Base-by-base conservation (phyloP, 495 filamentous ascomycete species). In the Margaritispora aquatica region DNA sequence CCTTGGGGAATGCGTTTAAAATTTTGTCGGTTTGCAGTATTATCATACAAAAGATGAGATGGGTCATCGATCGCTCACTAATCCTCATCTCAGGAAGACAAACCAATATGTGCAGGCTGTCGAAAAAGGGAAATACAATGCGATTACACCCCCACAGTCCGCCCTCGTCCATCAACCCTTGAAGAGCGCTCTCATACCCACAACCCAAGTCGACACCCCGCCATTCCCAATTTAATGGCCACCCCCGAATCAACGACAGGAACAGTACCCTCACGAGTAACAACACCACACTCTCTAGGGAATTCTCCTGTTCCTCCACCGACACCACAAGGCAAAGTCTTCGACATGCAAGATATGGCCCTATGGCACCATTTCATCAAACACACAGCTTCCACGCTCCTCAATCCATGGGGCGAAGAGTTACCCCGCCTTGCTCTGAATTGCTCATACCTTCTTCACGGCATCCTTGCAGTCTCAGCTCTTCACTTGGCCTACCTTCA, bases 401-500 rank as follows among this genome's bases (percentile, higher is more conserved):
- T 47, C 1, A 31, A 27, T 49, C 41, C 56, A 10, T 50, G 41
- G 55, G 26, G 52, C 38, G 24, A 58, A 24, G 51, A 59, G 2
- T 20, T 63, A 27, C 44, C 44, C 2, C 15, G 8, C 2, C 38
- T 34, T 26, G 51, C 61, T 8, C 23, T 59, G 17, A 34, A 24
- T 8, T 59, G 56, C 31, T 50, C 58, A 19, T 63, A 59, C 22
- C 63, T 79, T 2, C 70, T 79, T 68, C 69, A 72, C 49, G 73
- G 74, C 21, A 69, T 79, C 15, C 54, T 77, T 22, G 71, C 75
- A 0, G 50, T 73, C 20, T 69, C 71, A 0, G 69, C 75, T 1
- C 58, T 77, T 24, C 76, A 79, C 53, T 71, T 75, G 1, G 75
- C 74, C 64, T 73, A 31, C 54, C 70, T n/a, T 51, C 65, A 34